These are phyloP conservation scores for Backusella psychrophila DNA, from an alignment of 192 early-diverging fungal species.

Conservation along the genomic window DNA sequence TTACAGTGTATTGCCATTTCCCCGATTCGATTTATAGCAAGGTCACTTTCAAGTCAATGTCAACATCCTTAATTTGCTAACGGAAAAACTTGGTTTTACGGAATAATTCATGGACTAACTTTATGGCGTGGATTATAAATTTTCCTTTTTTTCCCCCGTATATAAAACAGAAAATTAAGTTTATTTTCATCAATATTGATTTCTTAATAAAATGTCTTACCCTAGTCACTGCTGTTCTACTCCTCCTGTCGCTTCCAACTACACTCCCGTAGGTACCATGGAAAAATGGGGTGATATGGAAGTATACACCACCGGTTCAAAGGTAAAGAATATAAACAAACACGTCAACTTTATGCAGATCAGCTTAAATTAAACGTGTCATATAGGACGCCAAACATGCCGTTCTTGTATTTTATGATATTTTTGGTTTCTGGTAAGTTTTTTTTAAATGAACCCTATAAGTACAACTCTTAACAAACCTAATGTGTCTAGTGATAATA, in stretches of 20 bases:
- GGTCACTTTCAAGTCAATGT: neutral
- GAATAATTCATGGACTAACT: neutral
- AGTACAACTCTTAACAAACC: neutral
- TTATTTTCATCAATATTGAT: neutral
- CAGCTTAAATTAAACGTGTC: neutral
- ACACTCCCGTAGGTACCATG: conserved; percentile 18
- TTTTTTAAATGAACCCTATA: neutral
- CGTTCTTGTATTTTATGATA: neutral
- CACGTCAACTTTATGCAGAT: neutral
- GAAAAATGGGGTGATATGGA: conserved; percentile 20
- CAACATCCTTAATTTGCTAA: neutral
- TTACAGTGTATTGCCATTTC: too few species aligned
- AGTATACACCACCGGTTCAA: conserved; percentile 25
- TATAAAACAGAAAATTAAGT: neutral
- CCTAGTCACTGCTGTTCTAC: conserved; percentile 14
- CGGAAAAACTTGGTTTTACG: neutral
- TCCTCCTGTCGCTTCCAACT: conserved; percentile 23
- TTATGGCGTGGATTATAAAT: neutral
- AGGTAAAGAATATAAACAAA: neutral
- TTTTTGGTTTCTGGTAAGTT: neutral
- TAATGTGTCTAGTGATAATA: conserved; percentile 37
- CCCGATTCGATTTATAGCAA: neutral
- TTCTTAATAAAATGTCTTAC: neutral
- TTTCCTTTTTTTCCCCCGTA: neutral
- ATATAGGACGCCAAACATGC: neutral